Evolutionary conservation across 345 rosid species (phyloP).

Genomic region (Zanthoxylum bungeanum): DNA sequence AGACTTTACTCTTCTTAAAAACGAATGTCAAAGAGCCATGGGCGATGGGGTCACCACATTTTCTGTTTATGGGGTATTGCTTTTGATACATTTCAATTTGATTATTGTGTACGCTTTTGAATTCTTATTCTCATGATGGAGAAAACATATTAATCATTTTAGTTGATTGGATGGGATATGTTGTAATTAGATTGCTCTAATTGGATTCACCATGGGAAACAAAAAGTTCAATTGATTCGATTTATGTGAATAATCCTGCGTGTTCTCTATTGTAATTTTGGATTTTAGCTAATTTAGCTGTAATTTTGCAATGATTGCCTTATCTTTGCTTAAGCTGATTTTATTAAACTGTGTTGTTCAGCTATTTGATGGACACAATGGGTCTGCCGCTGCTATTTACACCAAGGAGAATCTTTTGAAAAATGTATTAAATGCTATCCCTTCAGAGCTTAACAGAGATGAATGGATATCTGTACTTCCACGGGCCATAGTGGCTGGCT

Average conservation of each 20-base stretch:
- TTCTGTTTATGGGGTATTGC: slow-evolving; percentile 77
- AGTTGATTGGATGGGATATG: slow-evolving; percentile 8
- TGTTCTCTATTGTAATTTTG: not conserved
- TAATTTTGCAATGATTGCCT: too few species aligned
- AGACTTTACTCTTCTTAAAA: slow-evolving; percentile 70
- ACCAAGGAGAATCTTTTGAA: slow-evolving; percentile 86
- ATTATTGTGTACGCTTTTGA: not conserved
- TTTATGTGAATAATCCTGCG: not conserved
- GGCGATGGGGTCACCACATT: slow-evolving; percentile 84
- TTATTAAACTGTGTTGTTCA: slow-evolving; percentile 31
- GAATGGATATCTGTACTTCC: slow-evolving; percentile 95
- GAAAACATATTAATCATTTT: not conserved
- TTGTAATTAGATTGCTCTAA: too few species aligned
- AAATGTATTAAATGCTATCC: slow-evolving; percentile 78
- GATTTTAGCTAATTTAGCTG: not conserved
- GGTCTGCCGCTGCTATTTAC: slow-evolving; percentile 93
- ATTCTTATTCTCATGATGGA: too few species aligned
- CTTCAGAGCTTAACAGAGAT: slow-evolving; percentile 82
- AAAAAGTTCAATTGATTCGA: not conserved
- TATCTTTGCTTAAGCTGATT: not conserved
- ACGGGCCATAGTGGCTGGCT: slow-evolving; percentile 97
- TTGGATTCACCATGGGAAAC: too few species aligned
- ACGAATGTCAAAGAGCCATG: slow-evolving; percentile 71
- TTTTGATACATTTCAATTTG: not conserved
- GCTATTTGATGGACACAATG: slow-evolving; percentile 99